Percentiles rank a stretch among this genome's conserved stretches.
Evolutionary conservation across 2,329 filamentous ascomycete genomes (phyloP).

Genomic region (Thielaviopsis ethacetica): DNA sequence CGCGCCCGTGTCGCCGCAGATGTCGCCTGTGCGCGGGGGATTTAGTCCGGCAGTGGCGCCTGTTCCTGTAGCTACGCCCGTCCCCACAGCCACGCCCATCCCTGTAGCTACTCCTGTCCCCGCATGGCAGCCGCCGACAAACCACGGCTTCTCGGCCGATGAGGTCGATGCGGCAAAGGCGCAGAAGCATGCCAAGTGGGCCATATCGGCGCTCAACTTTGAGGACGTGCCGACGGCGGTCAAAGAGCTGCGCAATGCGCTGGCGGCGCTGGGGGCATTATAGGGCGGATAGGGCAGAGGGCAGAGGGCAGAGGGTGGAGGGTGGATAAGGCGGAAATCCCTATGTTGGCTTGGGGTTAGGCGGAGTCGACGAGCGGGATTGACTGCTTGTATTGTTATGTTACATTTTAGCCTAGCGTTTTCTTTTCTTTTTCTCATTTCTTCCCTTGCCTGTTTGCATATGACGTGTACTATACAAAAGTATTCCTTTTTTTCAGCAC

Average conservation of each 20-base stretch:
- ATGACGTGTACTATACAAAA: no score
- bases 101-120: not conserved
- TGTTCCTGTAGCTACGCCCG: not conserved
- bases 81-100: not conserved
- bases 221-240: slow-evolving; percentile 87
- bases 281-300: no score
- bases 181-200: slow-evolving; percentile 94
- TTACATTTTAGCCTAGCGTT: no score
- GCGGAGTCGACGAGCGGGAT: no score
- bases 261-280: slow-evolving; percentile 49
- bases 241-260: slow-evolving; percentile 61
- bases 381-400: no score
- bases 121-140: not conserved
- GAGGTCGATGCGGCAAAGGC: slow-evolving; percentile 55
- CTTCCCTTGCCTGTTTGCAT: no score
- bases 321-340: no score
- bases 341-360: slow-evolving; percentile 51
- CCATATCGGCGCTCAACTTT: slow-evolving; percentile 90
- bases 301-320: no score
- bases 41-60: not conserved
- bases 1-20: not conserved
- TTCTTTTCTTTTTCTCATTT: no score
- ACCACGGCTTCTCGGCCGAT: slow-evolving; percentile 9
- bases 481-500: no score
- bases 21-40: not conserved